These are phyloP conservation scores for Aspergillus amoenus DNA, from an alignment of 2,329 filamentous ascomycete genomes.

Conservation along the genomic window DNA sequence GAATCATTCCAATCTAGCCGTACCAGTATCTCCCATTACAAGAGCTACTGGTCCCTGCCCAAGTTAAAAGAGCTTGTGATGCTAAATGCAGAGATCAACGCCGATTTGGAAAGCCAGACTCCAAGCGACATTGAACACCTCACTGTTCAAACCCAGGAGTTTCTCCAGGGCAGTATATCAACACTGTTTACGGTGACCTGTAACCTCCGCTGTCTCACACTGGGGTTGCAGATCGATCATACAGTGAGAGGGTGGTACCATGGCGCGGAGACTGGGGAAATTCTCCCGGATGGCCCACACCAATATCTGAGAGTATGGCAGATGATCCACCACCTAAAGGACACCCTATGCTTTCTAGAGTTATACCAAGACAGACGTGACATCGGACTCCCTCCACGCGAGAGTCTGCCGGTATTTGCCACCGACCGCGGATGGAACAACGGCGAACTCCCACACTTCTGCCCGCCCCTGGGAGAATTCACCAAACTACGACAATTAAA, in stretches of 20 bases:
- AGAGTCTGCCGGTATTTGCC: not conserved
- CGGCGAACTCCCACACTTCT: not conserved
- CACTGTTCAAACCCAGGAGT: too few relatives aligned
- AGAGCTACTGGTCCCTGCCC: not conserved
- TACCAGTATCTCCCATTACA: too few relatives aligned
- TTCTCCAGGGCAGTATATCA: too few relatives aligned
- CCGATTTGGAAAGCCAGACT: too few relatives aligned
- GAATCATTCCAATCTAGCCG: too few relatives aligned
- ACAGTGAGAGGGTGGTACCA: too few relatives aligned
- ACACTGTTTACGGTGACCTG: too few relatives aligned
- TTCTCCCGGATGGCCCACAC: not conserved
- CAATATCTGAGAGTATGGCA: not conserved
- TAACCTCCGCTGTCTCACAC: too few relatives aligned
- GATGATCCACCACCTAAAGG: not conserved
- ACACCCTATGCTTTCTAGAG: not conserved
- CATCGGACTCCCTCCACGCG: too few relatives aligned
- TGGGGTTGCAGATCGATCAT: too few relatives aligned
- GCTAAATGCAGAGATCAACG: not conserved
- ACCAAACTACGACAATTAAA: not conserved
- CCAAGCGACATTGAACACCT: too few relatives aligned
- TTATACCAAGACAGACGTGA: not conserved
- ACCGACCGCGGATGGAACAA: not conserved
- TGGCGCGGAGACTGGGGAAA: too few relatives aligned
- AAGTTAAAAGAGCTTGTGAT: not conserved
- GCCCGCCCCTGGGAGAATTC: not conserved